A percentile compares a stretch with the other conserved stretches of the same genome.
Evolutionary conservation across 805 yeast species (phyloP).

Genomic region (Candida fluviatilis): DNA sequence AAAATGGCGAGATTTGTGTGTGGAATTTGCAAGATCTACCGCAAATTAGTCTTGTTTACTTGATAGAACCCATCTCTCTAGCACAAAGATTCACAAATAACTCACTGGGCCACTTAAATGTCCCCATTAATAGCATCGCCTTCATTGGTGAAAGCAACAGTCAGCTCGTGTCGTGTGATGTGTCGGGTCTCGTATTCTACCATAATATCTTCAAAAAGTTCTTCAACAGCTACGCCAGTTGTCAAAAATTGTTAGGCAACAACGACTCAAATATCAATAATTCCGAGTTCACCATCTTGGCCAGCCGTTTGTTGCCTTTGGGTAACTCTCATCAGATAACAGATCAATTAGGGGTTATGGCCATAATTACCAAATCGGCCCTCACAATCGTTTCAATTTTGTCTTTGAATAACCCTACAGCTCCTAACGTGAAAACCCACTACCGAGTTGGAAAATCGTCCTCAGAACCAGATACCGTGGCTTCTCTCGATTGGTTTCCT

Average conservation of each 20-base stretch:
- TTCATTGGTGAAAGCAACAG: conserved; percentile 26
- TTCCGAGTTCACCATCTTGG: conserved; percentile 16
- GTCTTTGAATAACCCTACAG: conserved; percentile 36
- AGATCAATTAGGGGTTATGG: conserved; percentile 57
- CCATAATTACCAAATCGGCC: conserved; percentile 51
- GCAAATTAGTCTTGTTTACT: conserved; percentile 51
- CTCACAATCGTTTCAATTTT: conserved; percentile 51
- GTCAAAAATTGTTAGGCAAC: conserved; percentile 51
- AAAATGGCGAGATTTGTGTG: conserved; percentile 57
- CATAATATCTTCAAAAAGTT: conserved; percentile 64
- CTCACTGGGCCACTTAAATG: conserved; percentile 26
- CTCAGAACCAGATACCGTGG: background rate
- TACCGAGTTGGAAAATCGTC: conserved; percentile 48
- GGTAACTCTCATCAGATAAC: conserved; percentile 52
- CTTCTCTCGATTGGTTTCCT: conserved; percentile 56
- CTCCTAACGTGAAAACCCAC: conserved; percentile 40
- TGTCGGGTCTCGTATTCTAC: conserved; percentile 44
- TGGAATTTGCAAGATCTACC: conserved; percentile 62
- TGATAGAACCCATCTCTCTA: conserved; percentile 21
- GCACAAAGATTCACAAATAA: conserved; percentile 21
- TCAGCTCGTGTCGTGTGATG: conserved; percentile 30
- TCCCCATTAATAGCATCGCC: conserved; percentile 20
- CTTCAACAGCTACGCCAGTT: conserved; percentile 43
- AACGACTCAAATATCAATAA: conserved; percentile 19
- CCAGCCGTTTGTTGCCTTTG: conserved; percentile 51